Conservation (phyloP, 495 filamentous ascomycete genomes). For the Penicillium coprophilum region DNA sequence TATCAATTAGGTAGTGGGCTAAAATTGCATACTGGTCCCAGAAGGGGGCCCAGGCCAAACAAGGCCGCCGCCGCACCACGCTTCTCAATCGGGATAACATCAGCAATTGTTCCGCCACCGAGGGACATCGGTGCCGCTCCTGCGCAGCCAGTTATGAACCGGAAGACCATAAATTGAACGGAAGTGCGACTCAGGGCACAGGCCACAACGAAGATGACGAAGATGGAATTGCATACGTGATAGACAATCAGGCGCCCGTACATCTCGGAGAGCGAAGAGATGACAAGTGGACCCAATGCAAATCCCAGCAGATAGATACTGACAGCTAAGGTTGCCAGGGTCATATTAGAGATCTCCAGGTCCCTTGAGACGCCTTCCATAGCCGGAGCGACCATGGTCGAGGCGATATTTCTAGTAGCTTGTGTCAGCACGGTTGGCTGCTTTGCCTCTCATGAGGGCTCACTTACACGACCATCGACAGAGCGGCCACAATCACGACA, state of each 20-base stretch:
- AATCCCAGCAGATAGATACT: background rate
- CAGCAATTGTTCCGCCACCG: background rate
- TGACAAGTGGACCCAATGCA: background rate
- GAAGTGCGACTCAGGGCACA: background rate
- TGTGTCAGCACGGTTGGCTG: background rate
- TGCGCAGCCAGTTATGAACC: background rate
- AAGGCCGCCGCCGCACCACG: background rate
- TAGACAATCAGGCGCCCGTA: background rate
- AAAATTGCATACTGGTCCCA: background rate
- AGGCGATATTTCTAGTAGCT: background rate
- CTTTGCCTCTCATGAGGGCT: background rate
- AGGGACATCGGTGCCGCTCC: background rate
- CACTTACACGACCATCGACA: constrained; percentile 2
- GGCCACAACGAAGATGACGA: background rate
- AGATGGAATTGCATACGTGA: background rate
- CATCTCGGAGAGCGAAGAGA: constrained; percentile 1
- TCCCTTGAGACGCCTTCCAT: background rate
- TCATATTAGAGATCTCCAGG: background rate
- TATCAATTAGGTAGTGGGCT: background rate
- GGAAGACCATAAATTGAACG: background rate
- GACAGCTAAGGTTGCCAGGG: background rate
- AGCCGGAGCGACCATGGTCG: background rate
- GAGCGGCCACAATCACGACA: background rate
- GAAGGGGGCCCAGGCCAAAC: background rate
- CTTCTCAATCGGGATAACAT: background rate